Conservation (phyloP, 345 rosid species). For the Diplotaxis tenuifolia region DNA sequence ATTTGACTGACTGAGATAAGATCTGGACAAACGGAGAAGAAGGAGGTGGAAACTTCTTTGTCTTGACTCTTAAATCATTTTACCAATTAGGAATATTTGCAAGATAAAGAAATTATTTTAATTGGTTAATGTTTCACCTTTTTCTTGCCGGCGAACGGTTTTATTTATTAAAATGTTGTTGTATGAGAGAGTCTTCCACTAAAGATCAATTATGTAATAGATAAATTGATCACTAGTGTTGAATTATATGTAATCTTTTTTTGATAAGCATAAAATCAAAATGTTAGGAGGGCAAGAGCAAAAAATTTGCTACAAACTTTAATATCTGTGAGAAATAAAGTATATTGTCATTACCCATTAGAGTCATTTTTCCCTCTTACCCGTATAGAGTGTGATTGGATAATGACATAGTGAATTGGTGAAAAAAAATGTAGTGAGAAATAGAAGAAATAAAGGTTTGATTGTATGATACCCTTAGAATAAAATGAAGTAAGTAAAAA, state of each 20-base stretch:
- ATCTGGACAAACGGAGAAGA: neutral
- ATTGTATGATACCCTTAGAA: too few species aligned
- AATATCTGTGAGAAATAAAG: too few species aligned
- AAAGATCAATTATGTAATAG: neutral
- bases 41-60: neutral
- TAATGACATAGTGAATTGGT: too few species aligned
- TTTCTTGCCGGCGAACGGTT: neutral
- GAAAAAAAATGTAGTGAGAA: too few species aligned
- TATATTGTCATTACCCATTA: too few species aligned
- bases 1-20: neutral
- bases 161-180: neutral
- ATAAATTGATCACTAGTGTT: neutral
- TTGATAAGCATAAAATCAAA: neutral
- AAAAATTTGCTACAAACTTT: too few species aligned
- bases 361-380: too few species aligned
- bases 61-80: neutral
- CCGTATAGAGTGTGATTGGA: too few species aligned
- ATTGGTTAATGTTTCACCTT: neutral
- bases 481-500: too few species aligned
- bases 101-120: neutral
- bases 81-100: neutral
- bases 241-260: constrained; percentile 9
- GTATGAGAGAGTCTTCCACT: neutral
- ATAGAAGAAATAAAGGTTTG: too few species aligned
- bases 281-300: neutral